Evolutionary conservation across 495 filamentous ascomycete species (phyloP).

Genomic region (Penicillium roqueforti): DNA sequence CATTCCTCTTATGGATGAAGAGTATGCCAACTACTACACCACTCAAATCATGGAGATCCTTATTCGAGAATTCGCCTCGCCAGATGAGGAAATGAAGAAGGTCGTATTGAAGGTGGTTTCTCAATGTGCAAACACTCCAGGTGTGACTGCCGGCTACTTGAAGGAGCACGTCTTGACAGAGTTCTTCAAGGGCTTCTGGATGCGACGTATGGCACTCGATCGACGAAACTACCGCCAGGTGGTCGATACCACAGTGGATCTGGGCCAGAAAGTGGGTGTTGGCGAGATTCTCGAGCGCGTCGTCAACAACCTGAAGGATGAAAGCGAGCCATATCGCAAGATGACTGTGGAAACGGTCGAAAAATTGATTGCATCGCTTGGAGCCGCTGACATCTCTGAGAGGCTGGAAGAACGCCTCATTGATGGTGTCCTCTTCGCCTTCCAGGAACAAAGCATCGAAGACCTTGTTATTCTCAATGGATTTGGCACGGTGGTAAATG

Average conservation of each 20-base stretch:
- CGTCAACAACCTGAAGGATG: constrained; percentile 94
- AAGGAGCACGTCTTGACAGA: constrained; percentile 92
- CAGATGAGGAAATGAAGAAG: constrained; percentile 99
- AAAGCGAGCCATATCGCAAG: constrained; percentile 96
- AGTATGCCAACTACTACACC: constrained; percentile 99
- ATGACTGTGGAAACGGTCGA: constrained; percentile 98
- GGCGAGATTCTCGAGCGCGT: constrained; percentile 92
- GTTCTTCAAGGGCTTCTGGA: constrained; percentile 99
- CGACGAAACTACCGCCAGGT: constrained; percentile 96
- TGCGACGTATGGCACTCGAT: constrained; percentile 92
- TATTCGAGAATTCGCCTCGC: constrained; percentile 89
- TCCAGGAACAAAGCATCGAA: constrained; percentile 98
- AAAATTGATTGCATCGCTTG: constrained; percentile 87
- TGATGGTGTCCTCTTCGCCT: constrained; percentile 93
- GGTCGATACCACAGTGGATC: constrained; percentile 95
- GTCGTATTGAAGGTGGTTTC: constrained; percentile 96
- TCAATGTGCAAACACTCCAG: constrained; percentile 92
- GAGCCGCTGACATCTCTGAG: constrained; percentile 90
- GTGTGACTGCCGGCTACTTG: constrained; percentile 89
- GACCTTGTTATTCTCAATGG: constrained; percentile 96
- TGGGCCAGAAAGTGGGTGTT: constrained; percentile 94
- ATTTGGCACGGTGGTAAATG: constrained; percentile 98
- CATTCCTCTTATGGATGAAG: constrained; percentile 98
- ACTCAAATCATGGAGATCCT: constrained; percentile 99
- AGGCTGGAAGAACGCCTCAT: constrained; percentile 88